Percentiles rank a stretch among this genome's conserved stretches.
phyloP scores from a whole-genome alignment of 83 land plant genomes.

The Larix sibirica region DNA sequence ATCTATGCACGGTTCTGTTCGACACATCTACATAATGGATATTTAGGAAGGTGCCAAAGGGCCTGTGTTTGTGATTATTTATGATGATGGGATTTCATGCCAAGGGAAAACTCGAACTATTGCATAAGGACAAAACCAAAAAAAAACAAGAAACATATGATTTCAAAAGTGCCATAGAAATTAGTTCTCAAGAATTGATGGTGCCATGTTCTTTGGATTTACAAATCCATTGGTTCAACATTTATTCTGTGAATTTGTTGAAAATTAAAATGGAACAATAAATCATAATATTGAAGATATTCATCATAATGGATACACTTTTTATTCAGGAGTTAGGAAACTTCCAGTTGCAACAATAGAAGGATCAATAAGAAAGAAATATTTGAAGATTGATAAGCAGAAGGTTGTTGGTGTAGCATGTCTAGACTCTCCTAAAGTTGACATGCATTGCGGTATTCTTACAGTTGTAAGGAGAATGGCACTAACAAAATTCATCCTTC shows the following conservation, averaged over 20 bases:
- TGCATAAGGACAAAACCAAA: slow-evolving; percentile 62
- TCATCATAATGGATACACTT: background rate
- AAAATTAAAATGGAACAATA: slow-evolving; percentile 36
- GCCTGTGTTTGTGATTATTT: slow-evolving; percentile 56
- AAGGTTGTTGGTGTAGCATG: background rate
- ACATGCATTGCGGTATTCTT: background rate
- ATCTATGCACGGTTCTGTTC: slow-evolving; percentile 53
- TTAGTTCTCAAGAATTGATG: slow-evolving; percentile 58
- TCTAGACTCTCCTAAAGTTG: background rate
- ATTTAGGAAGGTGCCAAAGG: slow-evolving; percentile 69
- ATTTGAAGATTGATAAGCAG: background rate
- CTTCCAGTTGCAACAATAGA: background rate
- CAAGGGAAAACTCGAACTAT: slow-evolving; percentile 72
- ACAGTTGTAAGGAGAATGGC: background rate
- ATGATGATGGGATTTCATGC: slow-evolving; percentile 41
- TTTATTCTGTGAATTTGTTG: slow-evolving; percentile 65
- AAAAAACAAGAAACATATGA: slow-evolving; percentile 23
- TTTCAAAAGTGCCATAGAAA: slow-evolving; percentile 49
- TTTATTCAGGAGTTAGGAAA: background rate
- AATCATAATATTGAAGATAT: slow-evolving; percentile 13
- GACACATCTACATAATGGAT: slow-evolving; percentile 66
- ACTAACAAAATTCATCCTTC: background rate
- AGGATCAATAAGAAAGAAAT: background rate
- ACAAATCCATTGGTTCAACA: slow-evolving; percentile 65
- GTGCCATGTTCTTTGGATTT: slow-evolving; percentile 79